Percentiles rank a stretch among this genome's conserved stretches.
Conservation (phyloP, 306 rosid species). For the Hylodesmum podocarpum region DNA sequence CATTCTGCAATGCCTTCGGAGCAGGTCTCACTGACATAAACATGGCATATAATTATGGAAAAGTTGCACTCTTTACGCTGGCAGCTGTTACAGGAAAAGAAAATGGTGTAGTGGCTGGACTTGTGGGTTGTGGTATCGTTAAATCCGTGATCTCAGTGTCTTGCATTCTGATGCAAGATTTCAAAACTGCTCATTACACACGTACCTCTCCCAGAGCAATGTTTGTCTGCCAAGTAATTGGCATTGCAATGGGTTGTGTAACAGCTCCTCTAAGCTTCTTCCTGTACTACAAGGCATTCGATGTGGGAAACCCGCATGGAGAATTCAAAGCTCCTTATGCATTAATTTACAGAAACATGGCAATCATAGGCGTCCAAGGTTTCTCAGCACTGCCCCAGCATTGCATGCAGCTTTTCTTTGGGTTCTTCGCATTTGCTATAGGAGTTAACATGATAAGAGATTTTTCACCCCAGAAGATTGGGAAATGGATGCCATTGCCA, state of each 20-base stretch:
- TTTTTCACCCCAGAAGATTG: slow-evolving; percentile 52
- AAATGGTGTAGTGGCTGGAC: slow-evolving; percentile 48
- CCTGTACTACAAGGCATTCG: slow-evolving; percentile 57
- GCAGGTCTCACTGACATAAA: slow-evolving; percentile 92
- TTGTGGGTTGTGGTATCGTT: slow-evolving; percentile 76
- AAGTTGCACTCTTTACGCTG: slow-evolving; percentile 73
- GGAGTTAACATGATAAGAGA: slow-evolving; percentile 39
- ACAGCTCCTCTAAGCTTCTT: slow-evolving; percentile 82
- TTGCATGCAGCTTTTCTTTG: slow-evolving; percentile 66
- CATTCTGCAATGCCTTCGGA: slow-evolving; percentile 94
- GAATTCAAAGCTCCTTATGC: slow-evolving; percentile 97
- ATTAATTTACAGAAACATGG: slow-evolving; percentile 48
- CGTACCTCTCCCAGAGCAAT: slow-evolving; percentile 85
- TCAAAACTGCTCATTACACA: slow-evolving; percentile 86
- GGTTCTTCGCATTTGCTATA: slow-evolving; percentile 40
- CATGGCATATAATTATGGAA: slow-evolving; percentile 96
- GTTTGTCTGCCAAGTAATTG: slow-evolving; percentile 77
- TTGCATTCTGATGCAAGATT: slow-evolving; percentile 89
- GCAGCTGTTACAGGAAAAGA: slow-evolving; percentile 60
- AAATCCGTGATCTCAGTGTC: slow-evolving; percentile 78
- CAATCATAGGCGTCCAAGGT: slow-evolving; percentile 42
- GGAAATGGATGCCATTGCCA: slow-evolving; percentile 89
- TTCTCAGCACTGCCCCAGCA: slow-evolving; percentile 79
- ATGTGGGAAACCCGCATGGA: slow-evolving; percentile 66
- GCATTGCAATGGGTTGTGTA: slow-evolving; percentile 73